Percentiles rank a stretch among this genome's conserved stretches.
phyloP scores from a whole-genome alignment of 495 filamentous ascomycete species.

The Thozetella sp. region DNA sequence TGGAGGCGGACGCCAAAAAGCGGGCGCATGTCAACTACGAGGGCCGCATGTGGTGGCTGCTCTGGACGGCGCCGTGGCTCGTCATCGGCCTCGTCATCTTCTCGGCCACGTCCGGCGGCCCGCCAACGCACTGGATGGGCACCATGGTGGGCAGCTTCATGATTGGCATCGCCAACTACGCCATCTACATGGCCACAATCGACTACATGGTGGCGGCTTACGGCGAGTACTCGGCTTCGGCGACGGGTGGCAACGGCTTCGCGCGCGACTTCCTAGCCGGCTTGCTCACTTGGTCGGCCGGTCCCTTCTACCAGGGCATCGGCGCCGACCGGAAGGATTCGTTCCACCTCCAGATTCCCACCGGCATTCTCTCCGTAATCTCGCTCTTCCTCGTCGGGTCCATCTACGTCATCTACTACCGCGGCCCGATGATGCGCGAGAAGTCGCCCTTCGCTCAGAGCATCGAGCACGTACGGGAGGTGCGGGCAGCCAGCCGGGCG shows the following conservation, averaged over 20 bases:
- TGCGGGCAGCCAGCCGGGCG: neutral
- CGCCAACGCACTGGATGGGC: conserved; percentile 64
- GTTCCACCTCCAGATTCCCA: conserved; percentile 61
- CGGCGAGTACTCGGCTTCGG: conserved; percentile 76
- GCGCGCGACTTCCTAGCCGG: conserved; percentile 83
- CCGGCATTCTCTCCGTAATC: neutral
- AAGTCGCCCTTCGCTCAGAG: conserved; percentile 76
- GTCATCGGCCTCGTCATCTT: conserved; percentile 72
- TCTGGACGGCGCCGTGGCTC: conserved; percentile 66
- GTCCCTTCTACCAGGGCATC: conserved; percentile 70
- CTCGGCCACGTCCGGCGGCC: conserved; percentile 65
- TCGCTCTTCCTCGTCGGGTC: conserved; percentile 69
- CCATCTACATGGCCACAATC: conserved; percentile 79
- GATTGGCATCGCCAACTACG: conserved; percentile 72
- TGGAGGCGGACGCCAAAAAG: conserved; percentile 51
- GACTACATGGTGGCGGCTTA: conserved; percentile 87
- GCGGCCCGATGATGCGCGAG: conserved; percentile 68
- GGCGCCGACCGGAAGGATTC: conserved; percentile 32
- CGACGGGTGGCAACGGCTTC: conserved; percentile 72
- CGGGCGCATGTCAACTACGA: conserved; percentile 63
- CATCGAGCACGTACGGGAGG: neutral
- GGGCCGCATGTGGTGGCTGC: conserved; percentile 55
- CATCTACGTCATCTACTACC: conserved; percentile 79
- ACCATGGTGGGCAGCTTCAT: conserved; percentile 59
- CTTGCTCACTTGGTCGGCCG: conserved; percentile 73